phyloP scores from a whole-genome alignment of 148 eudicot species.

The Drosera capensis region DNA sequence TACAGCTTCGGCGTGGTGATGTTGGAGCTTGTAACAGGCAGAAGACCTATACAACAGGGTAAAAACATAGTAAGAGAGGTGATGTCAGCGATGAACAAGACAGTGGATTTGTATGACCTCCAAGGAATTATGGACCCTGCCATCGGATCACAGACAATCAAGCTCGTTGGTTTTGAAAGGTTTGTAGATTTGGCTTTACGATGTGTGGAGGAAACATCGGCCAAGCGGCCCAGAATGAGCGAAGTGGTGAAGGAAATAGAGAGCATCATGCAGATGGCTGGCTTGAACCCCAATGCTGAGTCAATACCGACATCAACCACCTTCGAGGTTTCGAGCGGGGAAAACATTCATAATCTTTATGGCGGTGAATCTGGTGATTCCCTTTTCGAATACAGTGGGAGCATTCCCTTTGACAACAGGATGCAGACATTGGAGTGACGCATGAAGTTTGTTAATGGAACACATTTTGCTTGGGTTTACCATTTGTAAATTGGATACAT shows the following conservation, averaged over 20 bases:
- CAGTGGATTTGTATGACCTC: slow-evolving; percentile 33
- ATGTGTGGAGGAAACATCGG: slow-evolving; percentile 42
- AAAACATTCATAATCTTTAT: not conserved
- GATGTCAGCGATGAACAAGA: slow-evolving; percentile 26
- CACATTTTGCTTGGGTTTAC: too few species aligned
- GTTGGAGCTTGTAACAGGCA: slow-evolving; percentile 50
- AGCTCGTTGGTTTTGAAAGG: slow-evolving; percentile 36
- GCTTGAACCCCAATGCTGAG: slow-evolving; percentile 50
- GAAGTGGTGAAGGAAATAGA: slow-evolving; percentile 78
- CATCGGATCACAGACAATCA: slow-evolving; percentile 13
- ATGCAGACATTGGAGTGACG: too few species aligned
- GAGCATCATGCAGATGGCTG: slow-evolving; percentile 38
- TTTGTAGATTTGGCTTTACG: slow-evolving; percentile 49
- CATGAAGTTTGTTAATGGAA: too few species aligned
- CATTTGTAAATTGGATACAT: too few species aligned
- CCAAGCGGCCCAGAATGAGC: slow-evolving; percentile 49
- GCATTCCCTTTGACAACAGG: too few species aligned
- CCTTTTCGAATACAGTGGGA: too few species aligned
- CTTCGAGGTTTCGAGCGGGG: slow-evolving; percentile 18
- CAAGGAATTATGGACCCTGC: slow-evolving; percentile 35
- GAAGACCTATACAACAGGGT: slow-evolving; percentile 52
- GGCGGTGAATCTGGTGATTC: too few species aligned
- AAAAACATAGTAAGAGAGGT: slow-evolving; percentile 49
- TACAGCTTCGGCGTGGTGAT: slow-evolving; percentile 65
- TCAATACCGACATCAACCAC: slow-evolving; percentile 36